Conservation (phyloP, 768 basidiomycete species). For the Chlorophyllum brunneum region DNA sequence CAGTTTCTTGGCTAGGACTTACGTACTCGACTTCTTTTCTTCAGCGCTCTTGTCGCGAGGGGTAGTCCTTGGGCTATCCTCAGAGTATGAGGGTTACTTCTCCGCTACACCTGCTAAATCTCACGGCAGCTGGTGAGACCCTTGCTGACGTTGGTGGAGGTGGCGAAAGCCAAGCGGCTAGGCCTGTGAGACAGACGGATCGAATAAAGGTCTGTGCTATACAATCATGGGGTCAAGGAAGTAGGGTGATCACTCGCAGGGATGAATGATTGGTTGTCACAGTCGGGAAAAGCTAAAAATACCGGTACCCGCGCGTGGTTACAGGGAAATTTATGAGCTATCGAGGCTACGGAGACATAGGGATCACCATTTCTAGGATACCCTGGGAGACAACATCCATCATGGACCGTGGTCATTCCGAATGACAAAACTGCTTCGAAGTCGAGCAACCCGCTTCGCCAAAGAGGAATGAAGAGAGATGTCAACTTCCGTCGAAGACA, state of each 20-base stretch:
- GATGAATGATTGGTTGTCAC: too few relatives aligned
- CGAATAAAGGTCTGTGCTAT: too few relatives aligned
- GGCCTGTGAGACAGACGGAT: too few relatives aligned
- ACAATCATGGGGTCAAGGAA: too few relatives aligned
- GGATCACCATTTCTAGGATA: not conserved
- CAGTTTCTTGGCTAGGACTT: constrained; percentile 9
- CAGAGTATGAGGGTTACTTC: not conserved
- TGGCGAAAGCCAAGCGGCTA: not conserved
- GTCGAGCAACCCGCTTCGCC: not conserved
- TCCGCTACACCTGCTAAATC: not conserved
- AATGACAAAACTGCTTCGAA: not conserved
- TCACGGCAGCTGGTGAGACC: not conserved
- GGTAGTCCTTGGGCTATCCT: not conserved
- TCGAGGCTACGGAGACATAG: not conserved
- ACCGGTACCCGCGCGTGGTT: too few relatives aligned
- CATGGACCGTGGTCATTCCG: not conserved
- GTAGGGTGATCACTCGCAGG: too few relatives aligned
- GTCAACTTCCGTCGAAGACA: not conserved
- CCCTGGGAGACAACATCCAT: not conserved
- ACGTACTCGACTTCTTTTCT: constrained; percentile 12
- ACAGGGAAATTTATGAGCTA: not conserved
- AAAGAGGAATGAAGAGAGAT: not conserved
- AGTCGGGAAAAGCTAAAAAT: too few relatives aligned
- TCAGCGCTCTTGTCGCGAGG: constrained; percentile 11
- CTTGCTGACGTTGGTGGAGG: not conserved